These are phyloP conservation scores for Metarhizium sp. DNA, from an alignment of 2,329 filamentous ascomycete species.

Conservation along the genomic window DNA sequence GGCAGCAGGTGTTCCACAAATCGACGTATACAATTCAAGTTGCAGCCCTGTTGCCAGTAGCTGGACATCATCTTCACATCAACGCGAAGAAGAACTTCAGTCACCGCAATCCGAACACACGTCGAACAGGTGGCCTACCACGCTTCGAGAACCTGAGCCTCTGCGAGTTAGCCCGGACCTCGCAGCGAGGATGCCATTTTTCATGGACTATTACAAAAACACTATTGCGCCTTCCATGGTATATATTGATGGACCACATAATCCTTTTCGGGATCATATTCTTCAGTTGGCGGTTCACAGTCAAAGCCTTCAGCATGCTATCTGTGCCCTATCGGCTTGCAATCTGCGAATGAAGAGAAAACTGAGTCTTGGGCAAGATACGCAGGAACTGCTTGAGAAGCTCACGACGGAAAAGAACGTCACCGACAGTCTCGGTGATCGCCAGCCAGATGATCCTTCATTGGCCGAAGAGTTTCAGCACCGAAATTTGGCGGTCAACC, in stretches of 20 bases:
- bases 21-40: slow-evolving; percentile 42
- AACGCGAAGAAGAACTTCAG: slow-evolving; percentile 35
- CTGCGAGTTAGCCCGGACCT: slow-evolving; percentile 51
- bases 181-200: slow-evolving; percentile 72
- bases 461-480: slow-evolving; percentile 78
- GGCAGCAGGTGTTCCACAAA: slow-evolving; percentile 39
- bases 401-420: slow-evolving; percentile 35
- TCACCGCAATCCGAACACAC: slow-evolving; percentile 33
- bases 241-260: slow-evolving; percentile 75
- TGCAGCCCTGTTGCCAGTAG: slow-evolving; percentile 36
- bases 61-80: slow-evolving; percentile 32
- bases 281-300: slow-evolving; percentile 68
- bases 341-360: slow-evolving; percentile 79
- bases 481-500: slow-evolving; percentile 65
- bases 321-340: slow-evolving; percentile 81
- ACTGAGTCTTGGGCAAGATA: slow-evolving; percentile 50
- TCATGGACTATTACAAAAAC: slow-evolving; percentile 90
- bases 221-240: slow-evolving; percentile 89
- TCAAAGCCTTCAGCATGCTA: slow-evolving; percentile 81
- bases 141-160: slow-evolving; percentile 33
- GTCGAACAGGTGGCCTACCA: slow-evolving; percentile 36
- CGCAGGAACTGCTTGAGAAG: slow-evolving; percentile 40
- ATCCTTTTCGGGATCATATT: slow-evolving; percentile 79
- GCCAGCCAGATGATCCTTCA: slow-evolving; percentile 51
- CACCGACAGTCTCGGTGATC: slow-evolving; percentile 34